Percentiles rank a stretch among this genome's conserved stretches.
Evolutionary conservation across 345 rosid genomes (phyloP).

Genomic region (Murraya koenigii): DNA sequence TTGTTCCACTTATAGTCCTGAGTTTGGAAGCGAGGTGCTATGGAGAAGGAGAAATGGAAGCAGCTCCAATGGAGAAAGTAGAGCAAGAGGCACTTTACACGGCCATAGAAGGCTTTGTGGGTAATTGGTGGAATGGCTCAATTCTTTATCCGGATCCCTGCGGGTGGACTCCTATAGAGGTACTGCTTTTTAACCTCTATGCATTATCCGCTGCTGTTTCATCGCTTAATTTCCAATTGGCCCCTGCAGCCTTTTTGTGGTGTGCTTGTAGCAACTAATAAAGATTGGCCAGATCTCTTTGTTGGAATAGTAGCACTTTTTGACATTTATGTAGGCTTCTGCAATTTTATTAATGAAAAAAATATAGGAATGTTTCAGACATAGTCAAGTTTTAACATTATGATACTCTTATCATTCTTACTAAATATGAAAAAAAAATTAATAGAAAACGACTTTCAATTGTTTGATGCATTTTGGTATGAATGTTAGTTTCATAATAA

Average conservation of each 20-base stretch:
- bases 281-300: not conserved
- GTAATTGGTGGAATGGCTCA: constrained; percentile 88
- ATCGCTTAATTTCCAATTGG: constrained; percentile 8
- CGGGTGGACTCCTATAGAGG: constrained; percentile 98
- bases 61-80: constrained; percentile 70
- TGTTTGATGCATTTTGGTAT: not conserved
- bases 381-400: not conserved
- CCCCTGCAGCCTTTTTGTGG: not conserved
- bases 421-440: not conserved
- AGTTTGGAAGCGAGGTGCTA: constrained; percentile 36
- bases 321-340: not conserved
- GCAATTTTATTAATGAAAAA: not conserved
- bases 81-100: constrained; percentile 70
- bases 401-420: not conserved
- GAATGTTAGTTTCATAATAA: not conserved
- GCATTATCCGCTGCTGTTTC: constrained; percentile 11
- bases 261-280: not conserved
- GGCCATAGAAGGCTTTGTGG: constrained; percentile 82
- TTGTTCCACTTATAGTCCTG: constrained; percentile 37
- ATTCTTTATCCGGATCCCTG: constrained; percentile 95
- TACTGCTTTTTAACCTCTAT: constrained; percentile 13
- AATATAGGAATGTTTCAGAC: not conserved
- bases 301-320: not conserved
- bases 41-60: constrained; percentile 43
- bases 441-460: not conserved